Base-by-base conservation (phyloP, 345 rosid genomes). In the Eucalyptus erythrocorys region DNA sequence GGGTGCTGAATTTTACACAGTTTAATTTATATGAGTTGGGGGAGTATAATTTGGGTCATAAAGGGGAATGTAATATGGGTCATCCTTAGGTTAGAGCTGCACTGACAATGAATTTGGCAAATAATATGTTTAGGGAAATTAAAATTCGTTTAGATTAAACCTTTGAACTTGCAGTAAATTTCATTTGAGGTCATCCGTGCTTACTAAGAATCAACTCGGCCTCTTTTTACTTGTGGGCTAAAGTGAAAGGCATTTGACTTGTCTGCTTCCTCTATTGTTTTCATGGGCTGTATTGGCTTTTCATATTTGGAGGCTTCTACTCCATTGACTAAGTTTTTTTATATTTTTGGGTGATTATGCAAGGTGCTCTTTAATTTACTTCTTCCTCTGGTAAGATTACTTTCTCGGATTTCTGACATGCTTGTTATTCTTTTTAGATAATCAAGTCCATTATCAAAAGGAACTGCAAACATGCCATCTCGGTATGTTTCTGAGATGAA, bases 401-500 rank as follows among this genome's bases (percentile, higher is more conserved):
- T 71, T 5, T 71, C 71, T 59, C 37, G 7, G 81, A 43, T 91
- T 87, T 87, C 87, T 89, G 53, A 91, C 49, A 40, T 80, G 47
- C 40, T 81, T 85, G 27, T 79, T 81, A 89, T 88, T 90, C 88
- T 17, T 86, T 89, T 68, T 92, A 97, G 99, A 88, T 92, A 64
- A 15, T 91, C 93, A 42, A 97, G 97, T 90, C 96, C 98, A 86
- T 90, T 93, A 80, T 76, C 95, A 61, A 93, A 91, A 92, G 98
- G 93, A 80, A 87, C 91, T 21, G 89, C 88, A 59, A 95, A 91
- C 91, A 89, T 89, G 93, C 95, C 93, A 84, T 85, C 94, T 88
- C 92, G 91, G 90, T 95, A 94, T 1, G 3, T 71, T 71, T 71
- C 45, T 37, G 27, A 71, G 81, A 71, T 71, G 43, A 71, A 71